Conservation (phyloP, 805 yeast species). For the Candida nemodendra region DNA sequence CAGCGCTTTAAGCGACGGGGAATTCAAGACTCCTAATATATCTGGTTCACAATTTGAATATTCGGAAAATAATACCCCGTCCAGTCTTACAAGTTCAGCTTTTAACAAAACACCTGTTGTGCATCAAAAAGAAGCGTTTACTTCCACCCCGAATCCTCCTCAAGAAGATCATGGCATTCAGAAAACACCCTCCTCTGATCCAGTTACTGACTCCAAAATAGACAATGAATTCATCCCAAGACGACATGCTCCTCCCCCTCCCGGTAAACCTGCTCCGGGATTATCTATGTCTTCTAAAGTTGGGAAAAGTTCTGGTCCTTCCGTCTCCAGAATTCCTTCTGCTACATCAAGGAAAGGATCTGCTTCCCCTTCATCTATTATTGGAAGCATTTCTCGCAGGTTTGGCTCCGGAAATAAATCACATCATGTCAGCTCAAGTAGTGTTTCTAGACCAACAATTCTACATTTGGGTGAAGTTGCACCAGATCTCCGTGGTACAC, state of each 20-base stretch:
- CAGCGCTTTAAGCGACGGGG: conserved; percentile 17
- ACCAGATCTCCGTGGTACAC: conserved; percentile 2
- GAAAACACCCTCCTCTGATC: conserved; percentile 1
- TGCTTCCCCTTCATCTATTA: conserved; percentile 27
- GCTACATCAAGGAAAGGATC: conserved; percentile 11
- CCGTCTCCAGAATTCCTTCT: conserved; percentile 9
- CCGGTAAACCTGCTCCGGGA: conserved; percentile 7
- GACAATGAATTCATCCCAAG: conserved; percentile 33
- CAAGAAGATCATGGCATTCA: neutral
- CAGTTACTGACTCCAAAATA: neutral
- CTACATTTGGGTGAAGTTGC: conserved; percentile 19
- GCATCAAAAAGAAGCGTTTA: conserved; percentile 9
- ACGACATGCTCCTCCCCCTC: conserved; percentile 37
- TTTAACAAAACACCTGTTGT: conserved; percentile 11
- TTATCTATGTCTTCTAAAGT: conserved; percentile 6
- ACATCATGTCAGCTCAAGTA: conserved; percentile 1
- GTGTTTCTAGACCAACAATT: conserved; percentile 12
- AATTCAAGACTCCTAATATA: conserved; percentile 18
- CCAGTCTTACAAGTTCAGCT: conserved; percentile 12
- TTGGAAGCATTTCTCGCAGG: conserved; percentile 29
- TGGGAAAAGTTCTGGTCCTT: conserved; percentile 9
- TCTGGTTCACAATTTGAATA: conserved; percentile 15
- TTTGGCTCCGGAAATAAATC: conserved; percentile 17
- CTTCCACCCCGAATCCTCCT: conserved; percentile 5
- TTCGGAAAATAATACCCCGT: conserved; percentile 10